phyloP scores from a whole-genome alignment of 1,139 yeast species.

The Lodderomyces oxycetoniae region DNA sequence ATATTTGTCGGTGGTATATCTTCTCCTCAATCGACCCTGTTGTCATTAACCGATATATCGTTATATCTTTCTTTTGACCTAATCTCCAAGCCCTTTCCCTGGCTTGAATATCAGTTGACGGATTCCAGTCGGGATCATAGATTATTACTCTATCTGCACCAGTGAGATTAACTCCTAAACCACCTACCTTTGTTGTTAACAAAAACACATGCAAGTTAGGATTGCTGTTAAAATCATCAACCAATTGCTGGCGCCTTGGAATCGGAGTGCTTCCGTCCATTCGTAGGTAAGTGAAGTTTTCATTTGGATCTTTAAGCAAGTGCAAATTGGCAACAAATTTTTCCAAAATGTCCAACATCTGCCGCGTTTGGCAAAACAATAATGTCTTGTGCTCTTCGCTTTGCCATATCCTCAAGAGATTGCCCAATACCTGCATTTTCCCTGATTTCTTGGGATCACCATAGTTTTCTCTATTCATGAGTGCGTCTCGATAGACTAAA shows the following conservation, averaged over 20 bases:
- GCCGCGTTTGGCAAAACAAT: conserved; percentile 85
- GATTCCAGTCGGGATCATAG: conserved; percentile 98
- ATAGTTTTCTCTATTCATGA: conserved; percentile 43
- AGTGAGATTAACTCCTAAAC: conserved; percentile 87
- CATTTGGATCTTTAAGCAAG: conserved; percentile 16
- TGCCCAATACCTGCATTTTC: conserved; percentile 82
- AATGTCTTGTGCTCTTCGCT: conserved; percentile 73
- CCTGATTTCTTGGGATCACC: conserved; percentile 78
- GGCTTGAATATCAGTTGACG: conserved; percentile 95
- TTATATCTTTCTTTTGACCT: conserved; percentile 92
- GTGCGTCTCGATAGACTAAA: conserved; percentile 55
- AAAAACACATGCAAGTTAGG: conserved; percentile 59
- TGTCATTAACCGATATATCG: conserved; percentile 85
- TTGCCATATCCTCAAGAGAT: conserved; percentile 72
- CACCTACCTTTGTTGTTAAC: conserved; percentile 92
- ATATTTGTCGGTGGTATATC: conserved; percentile 92
- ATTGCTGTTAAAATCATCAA: conserved; percentile 72
- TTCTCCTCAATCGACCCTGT: conserved; percentile 97
- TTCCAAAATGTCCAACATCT: conserved; percentile 87
- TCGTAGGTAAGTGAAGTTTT: conserved; percentile 51
- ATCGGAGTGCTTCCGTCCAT: conserved; percentile 97
- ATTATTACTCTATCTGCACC: conserved; percentile 95
- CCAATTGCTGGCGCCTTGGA: conserved; percentile 66
- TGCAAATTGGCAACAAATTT: conserved; percentile 45
- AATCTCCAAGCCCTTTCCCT: conserved; percentile 96